phyloP scores from a whole-genome alignment of 73 alveolate genomes.

The Halteria grandinella region DNA sequence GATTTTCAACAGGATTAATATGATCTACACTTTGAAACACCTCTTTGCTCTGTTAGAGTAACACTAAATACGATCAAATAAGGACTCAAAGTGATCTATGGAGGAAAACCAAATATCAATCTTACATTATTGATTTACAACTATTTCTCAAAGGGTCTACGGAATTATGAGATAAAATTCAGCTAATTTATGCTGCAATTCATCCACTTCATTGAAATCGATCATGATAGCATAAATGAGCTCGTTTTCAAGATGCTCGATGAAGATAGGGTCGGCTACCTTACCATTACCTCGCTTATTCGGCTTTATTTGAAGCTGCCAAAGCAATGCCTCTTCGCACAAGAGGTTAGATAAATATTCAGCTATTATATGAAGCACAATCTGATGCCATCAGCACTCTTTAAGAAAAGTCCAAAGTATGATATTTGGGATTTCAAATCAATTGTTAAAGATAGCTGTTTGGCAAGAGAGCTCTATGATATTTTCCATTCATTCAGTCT shows the following conservation, averaged over 20 bases:
- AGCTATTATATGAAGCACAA: slow-evolving; percentile 11
- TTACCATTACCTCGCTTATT: not conserved
- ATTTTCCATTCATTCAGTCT: slow-evolving; percentile 3
- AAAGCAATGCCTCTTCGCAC: not conserved
- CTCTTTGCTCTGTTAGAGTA: slow-evolving; percentile 18
- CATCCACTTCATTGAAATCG: slow-evolving; percentile 9
- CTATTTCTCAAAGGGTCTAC: slow-evolving; percentile 26
- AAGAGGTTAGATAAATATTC: slow-evolving; percentile 8
- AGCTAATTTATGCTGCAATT: slow-evolving; percentile 21
- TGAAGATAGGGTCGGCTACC: slow-evolving; percentile 16
- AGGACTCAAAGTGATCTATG: slow-evolving; percentile 27
- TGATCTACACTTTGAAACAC: not conserved
- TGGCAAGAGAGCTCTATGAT: not conserved
- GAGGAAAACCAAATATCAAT: not conserved
- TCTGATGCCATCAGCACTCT: slow-evolving; percentile 12
- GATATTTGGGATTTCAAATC: no score
- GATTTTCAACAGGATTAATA: no score
- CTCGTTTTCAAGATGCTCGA: slow-evolving; percentile 37
- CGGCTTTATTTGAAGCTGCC: slow-evolving; percentile 32
- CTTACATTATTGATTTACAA: slow-evolving; percentile 12
- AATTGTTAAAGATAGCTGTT: slow-evolving; percentile 7
- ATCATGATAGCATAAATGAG: slow-evolving; percentile 12
- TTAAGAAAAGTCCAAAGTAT: no score
- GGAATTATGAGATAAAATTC: slow-evolving; percentile 26
- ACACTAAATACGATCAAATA: not conserved